Base-by-base conservation (phyloP, 768 basidiomycete genomes). In the Tricholoma saponaceum region DNA sequence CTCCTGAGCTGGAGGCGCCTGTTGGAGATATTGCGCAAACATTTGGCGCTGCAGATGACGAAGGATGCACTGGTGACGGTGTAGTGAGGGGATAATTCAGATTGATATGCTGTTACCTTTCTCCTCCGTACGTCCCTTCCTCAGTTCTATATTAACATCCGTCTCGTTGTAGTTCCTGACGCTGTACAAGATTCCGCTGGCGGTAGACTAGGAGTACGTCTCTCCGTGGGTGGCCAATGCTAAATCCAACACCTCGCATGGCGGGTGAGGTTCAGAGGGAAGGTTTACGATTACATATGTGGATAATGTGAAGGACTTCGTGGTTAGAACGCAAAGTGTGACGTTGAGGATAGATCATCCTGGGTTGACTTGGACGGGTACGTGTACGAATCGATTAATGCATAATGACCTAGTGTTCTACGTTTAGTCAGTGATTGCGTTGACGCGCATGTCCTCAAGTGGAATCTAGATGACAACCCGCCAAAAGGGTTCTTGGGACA, bases 371-470 rank as follows among this genome's bases (percentile, higher is more conserved):
- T 92, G 93, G 94, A 90, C 92, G 3, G 85, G 89, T 84, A n/a
- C n/a, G n/a, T n/a, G n/a, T n/a, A n/a, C n/a, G n/a, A n/a, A n/a
- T n/a, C n/a, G n/a, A n/a, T n/a, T n/a, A n/a, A n/a, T n/a, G n/a
- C n/a, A n/a, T n/a, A n/a, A n/a, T n/a, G n/a, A 9, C 30, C 30
- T 32, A 32, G 12, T 9, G 30, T 32, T 9, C 7, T 8, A 8
- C 1, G 7, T 32, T 28, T 28, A 28, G 4, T 32, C 30, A 43
- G 93, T 90, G 4, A 81, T 98, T 54, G 89, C 94, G 0, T 97
- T 98, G 90, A 95, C 51, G 95, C 92, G 0, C 88, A 95, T 58
- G 91, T 98, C 13, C 70, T 95, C 7, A 72, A 81, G 54, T 98
- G 95, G 95, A 85, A 83, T 14, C 76, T 95, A 35, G 89, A 92